Evolutionary conservation across 2,329 filamentous ascomycete species (phyloP), one percentile per base, ranked within the genome.

Genomic region (Gnomoniopsis sp.): DNA sequence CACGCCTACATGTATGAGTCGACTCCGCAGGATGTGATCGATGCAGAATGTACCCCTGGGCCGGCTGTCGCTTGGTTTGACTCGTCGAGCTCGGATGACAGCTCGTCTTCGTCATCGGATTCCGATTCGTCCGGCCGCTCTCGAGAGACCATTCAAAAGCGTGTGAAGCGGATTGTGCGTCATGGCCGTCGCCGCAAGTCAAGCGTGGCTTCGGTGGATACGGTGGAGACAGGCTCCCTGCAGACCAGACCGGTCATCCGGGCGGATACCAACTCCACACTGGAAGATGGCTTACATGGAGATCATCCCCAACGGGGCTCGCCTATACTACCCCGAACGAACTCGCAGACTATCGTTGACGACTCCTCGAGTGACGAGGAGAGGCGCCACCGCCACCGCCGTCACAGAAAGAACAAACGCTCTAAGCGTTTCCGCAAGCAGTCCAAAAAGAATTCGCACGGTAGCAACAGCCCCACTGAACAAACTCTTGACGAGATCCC

Each of bases 1-100:
- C 92, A 96, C 70, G 84, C 90, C 10, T 96, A 96, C 75, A 87
- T 96, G 78, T 96, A 96, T 66, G 89, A 92, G 72, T 95, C 91
- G 65, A 96, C 90, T 6, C 93, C 93, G 11, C 92, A 96, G 74
- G 88, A 93, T 66, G 89, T 96, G 61, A 95, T 97, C 63, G 93
- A 97, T 65, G 91, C 95, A 67, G 93, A 96, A 71, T 88, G 91
- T 0, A 88, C 91, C 49, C 93, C 93, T 22, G 93, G 93, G 63
- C 88, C 95, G 1, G 82, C 93, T 14, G 89, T 89, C 19, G 89
- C 89, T 34, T 90, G 93, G 74, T 82, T 96, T 68, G 89, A 95
- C 63, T 86, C 86, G 0, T 90, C 88, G 2, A 82, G 78, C 64
- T 82, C 79, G 1, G 79, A 83, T 33, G 75, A 76, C 53, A 78